These are phyloP conservation scores for Hypoxylon sp. DNA, from an alignment of 2,329 filamentous ascomycete species.

Conservation along the genomic window DNA sequence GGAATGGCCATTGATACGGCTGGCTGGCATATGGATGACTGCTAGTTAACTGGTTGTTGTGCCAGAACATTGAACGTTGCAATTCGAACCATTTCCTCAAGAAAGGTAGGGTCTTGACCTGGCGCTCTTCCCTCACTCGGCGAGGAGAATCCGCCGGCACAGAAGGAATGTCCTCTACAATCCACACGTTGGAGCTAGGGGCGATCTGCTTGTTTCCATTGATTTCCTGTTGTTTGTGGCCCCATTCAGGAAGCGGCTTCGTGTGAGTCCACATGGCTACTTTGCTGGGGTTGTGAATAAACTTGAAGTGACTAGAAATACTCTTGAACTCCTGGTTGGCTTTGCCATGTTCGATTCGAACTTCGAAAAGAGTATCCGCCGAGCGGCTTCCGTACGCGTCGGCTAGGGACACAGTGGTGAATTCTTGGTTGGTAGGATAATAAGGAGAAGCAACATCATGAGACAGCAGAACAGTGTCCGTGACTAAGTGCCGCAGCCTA, in stretches of 20 bases:
- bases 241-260: conserved; percentile 96
- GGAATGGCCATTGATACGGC: conserved; percentile 97
- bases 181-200: conserved; percentile 93
- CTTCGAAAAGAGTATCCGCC: conserved; percentile 93
- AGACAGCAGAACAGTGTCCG: conserved; percentile 86
- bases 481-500: conserved; percentile 86
- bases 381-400: conserved; percentile 78
- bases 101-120: conserved; percentile 89
- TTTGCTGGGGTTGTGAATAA: conserved; percentile 93
- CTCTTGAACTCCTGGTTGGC: conserved; percentile 86
- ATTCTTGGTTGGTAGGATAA: conserved; percentile 98
- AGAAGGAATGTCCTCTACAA: conserved; percentile 89
- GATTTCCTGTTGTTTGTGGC: conserved; percentile 96
- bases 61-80: conserved; percentile 98
- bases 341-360: conserved; percentile 90
- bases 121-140: conserved; percentile 77
- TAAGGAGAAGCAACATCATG: conserved; percentile 98
- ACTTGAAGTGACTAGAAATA: conserved; percentile 92
- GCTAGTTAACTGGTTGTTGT: conserved; percentile 98
- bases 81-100: conserved; percentile 95
- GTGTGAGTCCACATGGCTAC: conserved; percentile 99
- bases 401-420: conserved; percentile 82
- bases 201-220: conserved; percentile 98
- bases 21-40: conserved; percentile 96
- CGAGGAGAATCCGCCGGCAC: conserved; percentile 78